Evolutionary conservation across 345 rosid genomes (phyloP), one percentile per base, ranked within the genome.

Genomic region (Barbarea vulgaris): DNA sequence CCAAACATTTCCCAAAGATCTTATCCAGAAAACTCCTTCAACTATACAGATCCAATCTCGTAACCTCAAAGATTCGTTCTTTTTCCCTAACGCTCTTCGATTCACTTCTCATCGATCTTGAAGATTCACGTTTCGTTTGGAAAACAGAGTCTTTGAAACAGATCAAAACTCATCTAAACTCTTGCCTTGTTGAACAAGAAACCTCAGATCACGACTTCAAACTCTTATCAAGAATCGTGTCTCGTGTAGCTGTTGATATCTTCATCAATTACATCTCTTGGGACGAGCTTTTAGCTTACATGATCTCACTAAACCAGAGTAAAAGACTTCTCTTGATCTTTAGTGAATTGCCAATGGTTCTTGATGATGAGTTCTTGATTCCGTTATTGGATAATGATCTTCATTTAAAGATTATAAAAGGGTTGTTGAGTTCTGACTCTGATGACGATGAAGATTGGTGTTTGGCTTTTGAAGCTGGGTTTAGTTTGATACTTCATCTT

Each of bases 381-480:
- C 58, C 33, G 2, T 42, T 69, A n/a, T 9, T 69, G 24, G 52
- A 61, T 3, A 25, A 61, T 1, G 24, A 2, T 42, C 51, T 69
- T 10, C 14, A 5, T 7, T 4, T 2, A 10, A 69, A 62, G 57
- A 76, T 69, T 11, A 2, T 24, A 0, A 44, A 4, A 9, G 64
- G 9, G 33, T 61, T 69, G 64, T 30, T 30, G 19, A 7, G 52
- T 67, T 67, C 9, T 30, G 37, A 42, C 2, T 0, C 2, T 18
- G 67, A 39, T 9, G 72, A 39, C 6, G 72, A 56, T 1, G 79
- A 68, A 15, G 75, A 42, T 5, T 76, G 80, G 80, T 76, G 58
- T 69, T 42, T 76, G 33, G 75, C 58, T 3, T 76, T 76, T 1
- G 80, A 17, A 24, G 58, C 75, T n/a, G 75, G 24, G 19, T 76